phyloP scores from a whole-genome alignment of 106 monocot species.

The Dioscorea zingiberensis region DNA sequence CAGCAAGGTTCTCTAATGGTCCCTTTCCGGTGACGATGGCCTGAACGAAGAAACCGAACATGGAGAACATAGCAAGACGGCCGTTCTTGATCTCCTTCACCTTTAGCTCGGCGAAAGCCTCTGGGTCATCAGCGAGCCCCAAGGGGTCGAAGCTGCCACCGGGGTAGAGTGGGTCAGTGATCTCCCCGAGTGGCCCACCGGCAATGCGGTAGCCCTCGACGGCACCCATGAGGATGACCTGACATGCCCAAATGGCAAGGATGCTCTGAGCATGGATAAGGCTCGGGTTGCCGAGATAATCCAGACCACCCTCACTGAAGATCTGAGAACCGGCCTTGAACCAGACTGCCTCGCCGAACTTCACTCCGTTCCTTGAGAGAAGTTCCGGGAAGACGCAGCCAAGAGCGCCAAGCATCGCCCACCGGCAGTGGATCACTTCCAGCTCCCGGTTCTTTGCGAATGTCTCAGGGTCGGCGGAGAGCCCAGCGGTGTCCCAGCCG shows the following conservation, averaged over 20 bases:
- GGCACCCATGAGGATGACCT: background rate
- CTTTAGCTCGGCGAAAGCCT: conserved; percentile 26
- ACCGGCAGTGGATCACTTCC: too few species aligned
- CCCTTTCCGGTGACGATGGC: too few species aligned
- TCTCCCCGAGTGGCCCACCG: conserved; percentile 24
- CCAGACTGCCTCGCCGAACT: background rate
- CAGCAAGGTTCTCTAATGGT: too few species aligned
- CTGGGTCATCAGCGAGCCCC: conserved; percentile 30
- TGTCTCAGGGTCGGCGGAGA: background rate
- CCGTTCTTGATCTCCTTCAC: too few species aligned
- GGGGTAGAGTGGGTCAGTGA: conserved; percentile 27
- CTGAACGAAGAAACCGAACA: conserved; percentile 24
- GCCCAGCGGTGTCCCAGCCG: background rate
- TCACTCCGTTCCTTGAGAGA: background rate
- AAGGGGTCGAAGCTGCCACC: conserved; percentile 36
- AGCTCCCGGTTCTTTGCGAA: background rate
- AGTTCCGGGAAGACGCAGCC: background rate
- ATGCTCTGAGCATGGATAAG: conserved; percentile 1
- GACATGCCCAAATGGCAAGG: background rate
- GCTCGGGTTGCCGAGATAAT: background rate
- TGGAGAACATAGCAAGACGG: too few species aligned
- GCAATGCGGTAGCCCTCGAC: conserved; percentile 9
- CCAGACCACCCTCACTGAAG: conserved; percentile 3
- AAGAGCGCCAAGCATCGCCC: too few species aligned
- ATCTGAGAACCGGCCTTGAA: background rate